Evolutionary conservation across 2,329 filamentous ascomycete species (phyloP).

Genomic region (Aspergillus sclerotialis): DNA sequence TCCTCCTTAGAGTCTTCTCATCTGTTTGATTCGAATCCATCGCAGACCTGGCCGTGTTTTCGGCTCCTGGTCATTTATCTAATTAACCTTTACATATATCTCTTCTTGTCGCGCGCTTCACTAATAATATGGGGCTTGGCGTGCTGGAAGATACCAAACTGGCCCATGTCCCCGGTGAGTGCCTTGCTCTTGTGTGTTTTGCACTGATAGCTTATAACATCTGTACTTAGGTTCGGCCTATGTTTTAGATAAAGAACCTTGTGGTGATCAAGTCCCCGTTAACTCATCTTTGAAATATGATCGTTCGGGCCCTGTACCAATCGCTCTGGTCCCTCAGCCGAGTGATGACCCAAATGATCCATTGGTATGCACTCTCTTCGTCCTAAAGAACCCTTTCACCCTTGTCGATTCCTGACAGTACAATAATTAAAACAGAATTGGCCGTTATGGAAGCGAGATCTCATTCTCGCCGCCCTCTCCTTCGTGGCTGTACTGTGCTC

Average conservation of each 20-base stretch:
- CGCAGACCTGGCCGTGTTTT: neutral
- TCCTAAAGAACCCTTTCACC: too few relatives aligned
- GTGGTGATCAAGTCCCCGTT: constrained; percentile 21
- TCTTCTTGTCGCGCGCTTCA: neutral
- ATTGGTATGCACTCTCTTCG: constrained; percentile 43
- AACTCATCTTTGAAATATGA: constrained; percentile 62
- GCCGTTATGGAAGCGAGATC: constrained; percentile 78
- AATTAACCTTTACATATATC: neutral
- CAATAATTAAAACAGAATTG: too few relatives aligned
- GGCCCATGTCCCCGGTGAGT: constrained; percentile 67
- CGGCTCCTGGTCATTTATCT: neutral
- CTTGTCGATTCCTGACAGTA: too few relatives aligned
- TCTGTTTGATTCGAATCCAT: neutral
- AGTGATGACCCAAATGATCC: constrained; percentile 88
- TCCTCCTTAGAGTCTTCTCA: too few relatives aligned
- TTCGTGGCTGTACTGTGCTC: constrained; percentile 76
- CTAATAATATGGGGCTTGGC: constrained; percentile 57
- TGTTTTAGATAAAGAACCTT: constrained; percentile 56
- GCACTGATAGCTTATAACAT: neutral
- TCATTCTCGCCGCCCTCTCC: constrained; percentile 72
- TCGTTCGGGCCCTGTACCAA: constrained; percentile 55
- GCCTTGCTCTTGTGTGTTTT: neutral
- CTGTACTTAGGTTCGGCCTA: constrained; percentile 35
- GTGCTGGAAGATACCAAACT: constrained; percentile 62
- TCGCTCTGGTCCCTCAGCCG: constrained; percentile 84